Conservation (phyloP, 2,329 filamentous ascomycete species). For the Dothideomycetes sp. region DNA sequence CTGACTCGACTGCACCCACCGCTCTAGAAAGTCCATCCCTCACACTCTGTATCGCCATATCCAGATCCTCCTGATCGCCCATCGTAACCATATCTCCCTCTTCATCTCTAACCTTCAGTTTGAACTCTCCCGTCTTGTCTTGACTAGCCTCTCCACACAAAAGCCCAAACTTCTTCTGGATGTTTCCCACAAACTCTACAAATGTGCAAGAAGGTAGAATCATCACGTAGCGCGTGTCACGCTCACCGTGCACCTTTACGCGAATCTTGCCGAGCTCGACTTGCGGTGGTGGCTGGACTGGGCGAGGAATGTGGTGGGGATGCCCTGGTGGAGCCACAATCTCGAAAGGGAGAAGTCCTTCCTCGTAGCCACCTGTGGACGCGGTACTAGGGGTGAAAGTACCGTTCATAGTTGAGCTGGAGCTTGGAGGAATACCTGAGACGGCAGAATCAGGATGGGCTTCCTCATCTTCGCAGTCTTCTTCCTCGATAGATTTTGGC, state of each 20-base stretch:
- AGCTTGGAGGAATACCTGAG: no score
- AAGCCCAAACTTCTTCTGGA: slow-evolving; percentile 79
- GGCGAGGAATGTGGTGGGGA: slow-evolving; percentile 9
- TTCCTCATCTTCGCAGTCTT: slow-evolving; percentile 47
- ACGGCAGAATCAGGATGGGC: not conserved
- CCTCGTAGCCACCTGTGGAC: not conserved
- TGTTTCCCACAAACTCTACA: slow-evolving; percentile 63
- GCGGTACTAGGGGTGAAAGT: not conserved
- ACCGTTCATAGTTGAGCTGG: no score
- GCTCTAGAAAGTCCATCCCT: slow-evolving; percentile 33
- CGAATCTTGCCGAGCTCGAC: slow-evolving; percentile 66
- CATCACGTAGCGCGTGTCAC: slow-evolving; percentile 85
- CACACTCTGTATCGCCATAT: slow-evolving; percentile 67
- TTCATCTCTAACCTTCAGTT: slow-evolving; percentile 81
- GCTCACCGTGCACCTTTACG: slow-evolving; percentile 73
- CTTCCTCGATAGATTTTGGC: slow-evolving; percentile 65
- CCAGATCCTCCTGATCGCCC: slow-evolving; percentile 90
- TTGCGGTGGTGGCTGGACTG: slow-evolving; percentile 18
- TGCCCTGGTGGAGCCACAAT: slow-evolving; percentile 32
- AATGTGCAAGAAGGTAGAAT: slow-evolving; percentile 64
- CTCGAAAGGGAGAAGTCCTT: slow-evolving; percentile 44
- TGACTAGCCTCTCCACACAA: slow-evolving; percentile 31
- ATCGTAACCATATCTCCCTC: slow-evolving; percentile 94
- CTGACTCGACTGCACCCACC: slow-evolving; percentile 45
- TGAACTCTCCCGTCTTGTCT: no score